Evolutionary conservation across 2,329 filamentous ascomycete genomes (phyloP), one percentile per base, ranked within the genome.

Genomic region (Paradendryphiella salina): DNA sequence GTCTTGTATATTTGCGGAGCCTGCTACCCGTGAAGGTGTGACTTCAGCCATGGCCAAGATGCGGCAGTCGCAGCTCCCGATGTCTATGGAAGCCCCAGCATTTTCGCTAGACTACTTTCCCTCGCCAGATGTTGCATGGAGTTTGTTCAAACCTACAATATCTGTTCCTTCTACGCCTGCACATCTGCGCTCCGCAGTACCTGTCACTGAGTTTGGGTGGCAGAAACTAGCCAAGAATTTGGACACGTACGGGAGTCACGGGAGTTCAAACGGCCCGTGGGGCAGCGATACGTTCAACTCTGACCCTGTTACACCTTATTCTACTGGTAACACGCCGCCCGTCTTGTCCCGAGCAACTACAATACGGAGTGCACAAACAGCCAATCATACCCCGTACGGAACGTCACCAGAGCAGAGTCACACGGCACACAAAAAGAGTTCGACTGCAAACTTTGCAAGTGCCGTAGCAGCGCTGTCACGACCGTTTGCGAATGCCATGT

Each of bases 1-100:
- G 31, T 83, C 84, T 3, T 85, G 82, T 56, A 76, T 86, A 28
- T 77, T 86, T 46, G 72, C 77, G 11, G 78, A 82, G 59, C 76
- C 79, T 15, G 75, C 72, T 47, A 70, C 71, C 8, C 67, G 66
- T 31, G 69, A 77, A 52, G 70, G 71, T 10, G 73, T 76, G 31
- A 71, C 70, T 18, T 70, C 63, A 18, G 63, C 71, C 3, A 71
- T 73, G 64, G 64, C 69, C 14, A 72, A 66, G 38, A 67, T 67
- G 56, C 62, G 63, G 46, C 65, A 71, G 38, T 65, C 68, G 13
- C 63, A 72, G 37, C 57, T 73, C 32, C 67, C 73, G n/a, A 74
- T 75, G 61, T 71, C 73, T 4, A 73, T 74, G 61, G 72, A 75
- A 29, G 73, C 75, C 11, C 74, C 74, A 8, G 72, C 73, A 2